Percentiles rank a stretch among this genome's conserved stretches.
Evolutionary conservation across 805 yeast genomes (phyloP).

Genomic region (Yamadazyma ubonensis): DNA sequence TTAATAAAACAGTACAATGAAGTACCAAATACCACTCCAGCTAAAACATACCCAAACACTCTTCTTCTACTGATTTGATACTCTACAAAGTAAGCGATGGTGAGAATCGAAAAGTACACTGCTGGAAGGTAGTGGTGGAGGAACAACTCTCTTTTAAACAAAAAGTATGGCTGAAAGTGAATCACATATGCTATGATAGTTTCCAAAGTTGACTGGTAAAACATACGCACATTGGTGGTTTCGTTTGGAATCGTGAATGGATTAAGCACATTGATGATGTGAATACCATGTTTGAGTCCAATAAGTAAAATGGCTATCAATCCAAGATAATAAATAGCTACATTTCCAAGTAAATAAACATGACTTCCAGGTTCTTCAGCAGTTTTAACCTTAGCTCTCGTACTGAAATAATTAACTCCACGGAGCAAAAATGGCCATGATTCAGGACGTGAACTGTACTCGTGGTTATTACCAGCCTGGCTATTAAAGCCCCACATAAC

Average conservation of each 20-base stretch:
- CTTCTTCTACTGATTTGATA: slow-evolving; percentile 30
- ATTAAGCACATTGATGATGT: slow-evolving; percentile 25
- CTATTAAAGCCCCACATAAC: slow-evolving; percentile 53
- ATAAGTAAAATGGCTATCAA: slow-evolving; percentile 32
- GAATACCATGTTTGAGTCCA: slow-evolving; percentile 18
- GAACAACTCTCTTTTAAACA: slow-evolving; percentile 38
- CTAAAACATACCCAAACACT: slow-evolving; percentile 24
- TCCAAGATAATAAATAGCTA: slow-evolving; percentile 53
- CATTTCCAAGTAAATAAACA: slow-evolving; percentile 66
- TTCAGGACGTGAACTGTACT: slow-evolving; percentile 52
- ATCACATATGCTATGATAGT: slow-evolving; percentile 56
- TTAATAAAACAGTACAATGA: slow-evolving; percentile 25
- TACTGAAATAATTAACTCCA: slow-evolving; percentile 60
- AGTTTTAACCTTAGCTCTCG: slow-evolving; percentile 23
- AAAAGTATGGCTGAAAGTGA: slow-evolving; percentile 57
- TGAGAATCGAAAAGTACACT: slow-evolving; percentile 47
- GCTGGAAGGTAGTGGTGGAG: slow-evolving; percentile 51
- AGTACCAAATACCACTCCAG: slow-evolving; percentile 19
- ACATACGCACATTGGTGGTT: slow-evolving; percentile 13
- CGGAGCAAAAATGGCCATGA: slow-evolving; percentile 61
- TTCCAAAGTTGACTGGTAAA: slow-evolving; percentile 29
- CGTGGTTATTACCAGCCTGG: slow-evolving; percentile 48
- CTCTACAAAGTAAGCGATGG: slow-evolving; percentile 46
- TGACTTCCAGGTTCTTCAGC: slow-evolving; percentile 22
- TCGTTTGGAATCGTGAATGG: slow-evolving; percentile 27